Evolutionary conservation across 2,329 filamentous ascomycete genomes (phyloP).

Genomic region (Stemphylium lycopersici): DNA sequence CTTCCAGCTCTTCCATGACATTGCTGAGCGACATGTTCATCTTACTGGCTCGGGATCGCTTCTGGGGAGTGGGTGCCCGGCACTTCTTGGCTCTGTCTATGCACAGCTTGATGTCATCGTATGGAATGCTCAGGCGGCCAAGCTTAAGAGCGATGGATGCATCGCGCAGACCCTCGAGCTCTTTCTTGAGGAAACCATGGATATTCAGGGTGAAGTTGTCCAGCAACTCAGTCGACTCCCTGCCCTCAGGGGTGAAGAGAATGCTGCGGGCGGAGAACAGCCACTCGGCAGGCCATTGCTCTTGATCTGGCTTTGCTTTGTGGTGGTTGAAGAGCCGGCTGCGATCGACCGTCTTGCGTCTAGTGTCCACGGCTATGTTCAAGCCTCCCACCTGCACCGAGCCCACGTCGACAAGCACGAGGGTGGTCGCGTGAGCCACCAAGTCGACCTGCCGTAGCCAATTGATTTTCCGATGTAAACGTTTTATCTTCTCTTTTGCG

Average conservation of each 20-base stretch:
- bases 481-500: constrained; percentile 84
- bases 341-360: constrained; percentile 88
- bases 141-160: constrained; percentile 89
- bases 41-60: constrained; percentile 36
- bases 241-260: constrained; percentile 83
- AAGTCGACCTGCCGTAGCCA: constrained; percentile 92
- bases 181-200: constrained; percentile 86
- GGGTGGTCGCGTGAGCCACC: constrained; percentile 77
- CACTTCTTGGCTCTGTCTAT: constrained; percentile 59
- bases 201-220: constrained; percentile 89
- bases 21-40: constrained; percentile 70
- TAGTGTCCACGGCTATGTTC: constrained; percentile 86
- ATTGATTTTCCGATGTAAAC: constrained; percentile 81
- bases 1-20: constrained; percentile 75
- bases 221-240: constrained; percentile 83
- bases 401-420: constrained; percentile 81
- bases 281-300: constrained; percentile 85
- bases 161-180: constrained; percentile 85
- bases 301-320: constrained; percentile 57
- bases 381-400: constrained; percentile 84
- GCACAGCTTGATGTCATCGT: constrained; percentile 79
- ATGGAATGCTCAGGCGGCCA: constrained; percentile 86
- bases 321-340: constrained; percentile 83
- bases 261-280: constrained; percentile 85
- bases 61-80: constrained; percentile 39